Evolutionary conservation across 768 basidiomycete species (phyloP), one percentile per base, ranked within the genome.

Genomic region (Steccherinum ochraceum): DNA sequence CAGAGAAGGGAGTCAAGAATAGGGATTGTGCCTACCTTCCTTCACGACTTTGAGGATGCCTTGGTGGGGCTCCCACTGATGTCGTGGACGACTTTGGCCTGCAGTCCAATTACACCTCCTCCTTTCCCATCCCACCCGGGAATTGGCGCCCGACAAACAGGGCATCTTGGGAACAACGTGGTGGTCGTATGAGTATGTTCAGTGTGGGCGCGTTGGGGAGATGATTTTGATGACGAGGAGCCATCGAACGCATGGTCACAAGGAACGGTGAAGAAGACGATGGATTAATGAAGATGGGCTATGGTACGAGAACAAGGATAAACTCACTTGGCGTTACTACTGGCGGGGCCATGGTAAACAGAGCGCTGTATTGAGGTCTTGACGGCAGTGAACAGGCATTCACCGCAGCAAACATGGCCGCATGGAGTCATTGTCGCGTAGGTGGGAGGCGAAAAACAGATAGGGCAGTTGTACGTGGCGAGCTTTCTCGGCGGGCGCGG

Each of bases 401-500:
- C 68, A 1, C 86, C 88, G 56, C 89, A 90, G 54, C 83, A 81
- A 35, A 91, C 74, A 56, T 91, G 89, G 0, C 89, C 89, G 56
- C 89, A 91, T 0, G 85, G 86, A 0, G 87, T 89, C 43, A 91
- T 63, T 1, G 86, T 85, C 3, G 89, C 84, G 53, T 86, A 81
- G 0, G 79, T 79, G 0, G 87, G 87, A 0, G 84, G 77, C 39
- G 73, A 81, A 71, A 89, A 88, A 61, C 89, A 90, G 53, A 90
- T 84, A 10, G 89, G 89, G 60, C 89, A 89, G 0, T 77, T 79
- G 62, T 88, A 89, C n/a, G 73, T 67, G 0, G 83, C 74, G 13
- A 87, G 19, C 41, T 35, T 35, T 16, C 7, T 7, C 30, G 30
- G n/a, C n/a, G n/a, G n/a, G n/a, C n/a, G n/a, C n/a, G n/a, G n/a